Base-by-base conservation (phyloP, 768 basidiomycete genomes). In the Pleurotus cornucopiae region DNA sequence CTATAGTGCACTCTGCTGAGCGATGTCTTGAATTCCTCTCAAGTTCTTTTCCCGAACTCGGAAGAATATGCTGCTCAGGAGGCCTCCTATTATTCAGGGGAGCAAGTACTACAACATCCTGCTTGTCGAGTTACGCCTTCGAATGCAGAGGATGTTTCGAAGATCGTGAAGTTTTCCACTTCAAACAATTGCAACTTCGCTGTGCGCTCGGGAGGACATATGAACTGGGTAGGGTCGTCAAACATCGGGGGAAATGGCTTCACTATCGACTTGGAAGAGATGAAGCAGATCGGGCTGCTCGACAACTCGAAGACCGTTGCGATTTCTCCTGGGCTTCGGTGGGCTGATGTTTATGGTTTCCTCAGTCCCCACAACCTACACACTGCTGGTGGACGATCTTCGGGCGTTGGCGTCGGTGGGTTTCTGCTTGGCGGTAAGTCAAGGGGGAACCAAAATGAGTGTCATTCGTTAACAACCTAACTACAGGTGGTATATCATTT, bases 401-500 rank as follows among this genome's bases (percentile, higher is more conserved):
- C 54, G 12, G 46, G 13, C 3, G 58, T 61, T n/a, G 60, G 57
- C 7, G 60, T 61, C 14, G 58, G 55, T 7, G 60, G 61, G 5
- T 60, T 60, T 39, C 46, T 58, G 14, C 40, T 57, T 5, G 61
- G 61, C 38, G 61, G 56, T 58, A 43, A 30, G 55, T 51, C 20
- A 38, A 46, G 16, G 30, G 25, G 18, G 11, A 20, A 38, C 43
- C 7, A 12, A 44, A 14, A 41, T 38, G 26, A 40, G 4, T n/a
- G 40, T 21, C 26, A 3, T 26, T 26, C 26, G 7, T 34, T 25
- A 26, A 26, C 26, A 26, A 26, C 26, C 7, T 26, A 5, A 26
- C 7, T 26, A 26, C 26, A 63, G 62, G 62, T 13, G 62, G 62
- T 13, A 54, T 63, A 6, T 63, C 63, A 5, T 60, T 49, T 26